Evolutionary conservation across 78 protist genomes (phyloP).

Genomic region (Corallochytrium limacisporum): DNA sequence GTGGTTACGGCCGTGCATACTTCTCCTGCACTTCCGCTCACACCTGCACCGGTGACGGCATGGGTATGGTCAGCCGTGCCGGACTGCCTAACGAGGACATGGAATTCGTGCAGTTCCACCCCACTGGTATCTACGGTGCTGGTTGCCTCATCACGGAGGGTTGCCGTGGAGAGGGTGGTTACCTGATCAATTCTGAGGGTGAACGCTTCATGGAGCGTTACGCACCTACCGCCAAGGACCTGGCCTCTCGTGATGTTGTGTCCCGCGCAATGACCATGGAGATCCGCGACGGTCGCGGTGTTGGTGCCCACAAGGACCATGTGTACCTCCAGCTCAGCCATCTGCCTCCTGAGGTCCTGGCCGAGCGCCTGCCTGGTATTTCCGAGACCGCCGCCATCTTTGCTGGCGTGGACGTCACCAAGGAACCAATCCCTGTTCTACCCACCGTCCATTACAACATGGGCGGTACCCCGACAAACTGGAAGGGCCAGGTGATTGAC

Average conservation of each 20-base stretch:
- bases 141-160: slow-evolving; percentile 99
- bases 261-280: slow-evolving; percentile 95
- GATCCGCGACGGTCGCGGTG: slow-evolving; percentile 75
- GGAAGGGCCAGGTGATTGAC: slow-evolving; percentile 66
- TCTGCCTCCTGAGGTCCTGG: slow-evolving; percentile 60
- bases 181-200: slow-evolving; percentile 83
- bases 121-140: slow-evolving; percentile 97
- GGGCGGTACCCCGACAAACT: slow-evolving; percentile 98
- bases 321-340: slow-evolving; percentile 86
- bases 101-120: slow-evolving; percentile 99
- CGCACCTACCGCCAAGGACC: slow-evolving; percentile 95
- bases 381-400: slow-evolving; percentile 94
- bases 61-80: slow-evolving; percentile 85
- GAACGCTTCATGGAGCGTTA: slow-evolving; percentile 97
- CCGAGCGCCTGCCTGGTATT: slow-evolving; percentile 89
- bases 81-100: slow-evolving; percentile 70
- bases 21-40: slow-evolving; percentile 91
- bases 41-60: slow-evolving; percentile 99
- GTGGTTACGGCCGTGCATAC: slow-evolving; percentile 66
- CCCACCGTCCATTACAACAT: slow-evolving; percentile 99
- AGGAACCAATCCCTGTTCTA: slow-evolving; percentile 94
- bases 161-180: slow-evolving; percentile 98
- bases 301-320: slow-evolving; percentile 66
- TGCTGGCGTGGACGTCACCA: slow-evolving; percentile 97
- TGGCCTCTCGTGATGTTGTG: slow-evolving; percentile 98